These are phyloP conservation scores for Scutellaria galericulata DNA, from an alignment of 257 asterid genomes.

Conservation along the genomic window DNA sequence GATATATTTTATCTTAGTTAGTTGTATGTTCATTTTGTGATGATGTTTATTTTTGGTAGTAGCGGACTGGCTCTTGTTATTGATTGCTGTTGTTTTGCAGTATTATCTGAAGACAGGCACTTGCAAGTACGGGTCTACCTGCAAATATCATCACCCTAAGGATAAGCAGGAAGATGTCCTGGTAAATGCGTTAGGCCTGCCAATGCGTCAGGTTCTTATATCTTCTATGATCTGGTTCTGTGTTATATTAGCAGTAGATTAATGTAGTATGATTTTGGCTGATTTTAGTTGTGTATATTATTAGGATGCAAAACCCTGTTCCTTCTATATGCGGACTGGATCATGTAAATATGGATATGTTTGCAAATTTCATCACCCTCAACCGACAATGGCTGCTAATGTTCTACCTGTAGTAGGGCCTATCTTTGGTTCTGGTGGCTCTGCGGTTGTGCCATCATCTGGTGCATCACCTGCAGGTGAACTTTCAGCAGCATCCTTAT, in stretches of 20 bases:
- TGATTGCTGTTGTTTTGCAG: conserved; percentile 48
- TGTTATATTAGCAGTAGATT: not conserved
- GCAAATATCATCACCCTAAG: conserved; percentile 79
- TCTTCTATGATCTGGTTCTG: conserved; percentile 19
- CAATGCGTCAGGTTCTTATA: conserved; percentile 72
- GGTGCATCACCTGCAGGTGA: conserved; percentile 44
- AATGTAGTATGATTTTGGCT: conserved; percentile 22
- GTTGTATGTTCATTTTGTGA: too few species aligned
- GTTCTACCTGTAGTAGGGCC: conserved; percentile 50
- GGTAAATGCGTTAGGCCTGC: conserved; percentile 64
- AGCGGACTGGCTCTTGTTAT: conserved; percentile 9
- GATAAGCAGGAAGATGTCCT: conserved; percentile 48
- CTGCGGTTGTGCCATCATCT: conserved; percentile 44
- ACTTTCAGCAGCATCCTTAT: conserved; percentile 44
- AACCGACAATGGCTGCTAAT: conserved; percentile 52
- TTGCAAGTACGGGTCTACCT: conserved; percentile 69
- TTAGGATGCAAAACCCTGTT: conserved; percentile 64
- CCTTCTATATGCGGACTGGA: conserved; percentile 69
- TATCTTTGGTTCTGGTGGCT: conserved; percentile 49
- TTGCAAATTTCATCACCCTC: conserved; percentile 82
- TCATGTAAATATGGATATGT: conserved; percentile 64
- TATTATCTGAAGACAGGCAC: conserved; percentile 73
- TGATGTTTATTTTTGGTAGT: too few species aligned
- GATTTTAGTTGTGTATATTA: conserved; percentile 15
- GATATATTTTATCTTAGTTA: not conserved